A percentile compares a stretch with the other conserved stretches of the same genome.
Conservation (phyloP, 129 eudicot genomes). For the Flaveria sonorensis region DNA sequence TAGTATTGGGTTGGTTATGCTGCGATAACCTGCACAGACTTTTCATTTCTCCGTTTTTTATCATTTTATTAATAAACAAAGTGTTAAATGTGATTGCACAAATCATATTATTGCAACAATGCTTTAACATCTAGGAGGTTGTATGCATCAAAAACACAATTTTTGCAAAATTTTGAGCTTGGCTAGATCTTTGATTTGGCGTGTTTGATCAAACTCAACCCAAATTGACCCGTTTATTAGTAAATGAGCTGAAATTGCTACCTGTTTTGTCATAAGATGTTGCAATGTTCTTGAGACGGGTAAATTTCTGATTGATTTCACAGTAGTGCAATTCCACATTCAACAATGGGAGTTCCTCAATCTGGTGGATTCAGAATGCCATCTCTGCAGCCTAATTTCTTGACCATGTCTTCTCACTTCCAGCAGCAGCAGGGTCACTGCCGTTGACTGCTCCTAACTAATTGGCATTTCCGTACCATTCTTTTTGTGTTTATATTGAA, state of each 20-base stretch:
- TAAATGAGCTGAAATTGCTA: neutral
- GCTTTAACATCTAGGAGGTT: neutral
- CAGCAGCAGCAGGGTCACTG: conserved; percentile 77
- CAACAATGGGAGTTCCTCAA: conserved; percentile 64
- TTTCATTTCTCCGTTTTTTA: neutral
- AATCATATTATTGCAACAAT: no score
- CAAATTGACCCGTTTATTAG: neutral
- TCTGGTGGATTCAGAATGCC: conserved; percentile 65
- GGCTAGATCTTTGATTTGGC: neutral
- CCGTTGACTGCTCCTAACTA: conserved; percentile 38
- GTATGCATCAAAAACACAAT: neutral
- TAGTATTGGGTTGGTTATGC: neutral
- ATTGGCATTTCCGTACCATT: conserved; percentile 3
- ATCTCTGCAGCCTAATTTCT: conserved; percentile 63
- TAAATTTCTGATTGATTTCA: neutral
- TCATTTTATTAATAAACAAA: neutral
- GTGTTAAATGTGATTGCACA: neutral
- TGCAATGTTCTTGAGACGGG: neutral
- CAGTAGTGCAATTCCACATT: conserved; percentile 62
- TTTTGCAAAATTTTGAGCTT: neutral
- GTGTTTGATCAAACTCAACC: neutral
- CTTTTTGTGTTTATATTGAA: conserved; percentile 27
- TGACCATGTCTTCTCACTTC: conserved; percentile 70
- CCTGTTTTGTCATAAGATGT: neutral
- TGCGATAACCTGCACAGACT: neutral